These are phyloP conservation scores for Colletotrichum agaves DNA, from an alignment of 2,329 filamentous ascomycete species.

Conservation along the genomic window DNA sequence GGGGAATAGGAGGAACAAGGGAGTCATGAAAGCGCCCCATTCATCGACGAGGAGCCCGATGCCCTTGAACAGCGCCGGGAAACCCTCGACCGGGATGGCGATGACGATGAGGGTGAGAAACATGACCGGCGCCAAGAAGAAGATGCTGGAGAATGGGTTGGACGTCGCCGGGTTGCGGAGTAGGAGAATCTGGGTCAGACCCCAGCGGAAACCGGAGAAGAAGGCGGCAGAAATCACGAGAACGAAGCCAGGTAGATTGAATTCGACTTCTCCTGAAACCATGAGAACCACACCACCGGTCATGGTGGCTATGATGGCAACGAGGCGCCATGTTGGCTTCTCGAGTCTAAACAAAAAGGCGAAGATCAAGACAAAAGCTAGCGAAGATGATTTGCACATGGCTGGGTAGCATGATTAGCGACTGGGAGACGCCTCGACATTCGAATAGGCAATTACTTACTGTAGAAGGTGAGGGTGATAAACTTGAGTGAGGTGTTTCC, in stretches of 20 bases:
- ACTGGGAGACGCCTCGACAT: background rate
- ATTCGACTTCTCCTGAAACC: conserved; percentile 94
- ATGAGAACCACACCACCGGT: conserved; percentile 95
- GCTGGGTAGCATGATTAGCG: conserved; percentile 58
- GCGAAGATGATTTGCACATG: conserved; percentile 98
- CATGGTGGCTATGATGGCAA: conserved; percentile 91
- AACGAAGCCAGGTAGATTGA: conserved; percentile 85
- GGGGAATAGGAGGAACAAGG: conserved; percentile 85
- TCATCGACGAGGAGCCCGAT: conserved; percentile 70
- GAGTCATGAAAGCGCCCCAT: conserved; percentile 74
- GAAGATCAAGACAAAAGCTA: conserved; percentile 95
- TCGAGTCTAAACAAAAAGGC: conserved; percentile 95
- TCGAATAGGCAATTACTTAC: conserved; percentile 54
- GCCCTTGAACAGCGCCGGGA: conserved; percentile 73
- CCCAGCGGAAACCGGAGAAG: conserved; percentile 97
- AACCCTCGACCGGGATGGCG: conserved; percentile 87
- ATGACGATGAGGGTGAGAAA: conserved; percentile 84
- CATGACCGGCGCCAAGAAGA: conserved; percentile 98
- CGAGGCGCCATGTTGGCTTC: conserved; percentile 84
- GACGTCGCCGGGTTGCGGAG: conserved; percentile 93
- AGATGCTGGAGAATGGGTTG: conserved; percentile 96
- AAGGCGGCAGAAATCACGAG: conserved; percentile 94
- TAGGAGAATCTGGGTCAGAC: conserved; percentile 95
- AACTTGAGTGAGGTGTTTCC: conserved; percentile 97
- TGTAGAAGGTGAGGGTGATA: conserved; percentile 97